Evolutionary conservation across 352 stramenopile species (phyloP), one percentile per base, ranked within the genome.

Genomic region (Phytophthora rubi): DNA sequence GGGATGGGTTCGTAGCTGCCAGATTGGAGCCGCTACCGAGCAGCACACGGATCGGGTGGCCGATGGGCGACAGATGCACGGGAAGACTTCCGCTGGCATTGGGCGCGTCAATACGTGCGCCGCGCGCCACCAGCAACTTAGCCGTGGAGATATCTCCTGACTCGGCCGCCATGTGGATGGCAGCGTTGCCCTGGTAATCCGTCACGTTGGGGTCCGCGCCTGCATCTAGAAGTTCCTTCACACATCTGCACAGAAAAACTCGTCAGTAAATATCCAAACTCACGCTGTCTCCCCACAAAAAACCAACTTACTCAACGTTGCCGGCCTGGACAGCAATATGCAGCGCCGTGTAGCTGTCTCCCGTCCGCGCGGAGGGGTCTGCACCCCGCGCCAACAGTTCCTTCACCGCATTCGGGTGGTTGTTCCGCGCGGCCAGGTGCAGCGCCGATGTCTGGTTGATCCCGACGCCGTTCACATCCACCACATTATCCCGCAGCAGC

Each of bases 381-480:
- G 88, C 88, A 8, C 86, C 86, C 54, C 87, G 80, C 15, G 84
- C 76, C 7, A 94, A 66, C 35, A 96, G 64, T 56, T 94, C 86
- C 57, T 90, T 88, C 1, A 94, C 86, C 7, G 82, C 83, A 55
- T 92, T 89, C 33, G 85, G 51, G 69, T 94, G 86, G 62, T 93
- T 90, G 70, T 92, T 94, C 9, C 83, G 80, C 23, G 85, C 82
- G 0, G 88, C 86, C 35, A 94, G 55, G 60, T 96, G 88, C 54
- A 96, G 67, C 55, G 88, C 88, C 18, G 87, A 93, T 18, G 84
- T 91, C 72, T 96, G 88, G 67, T 96, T 94, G 67, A 96, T 92
- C 8, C 88, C 88, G 4, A 93, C 87, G 32, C 88, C 88, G 61
- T 96, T 96, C 56, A 96, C 86, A 60, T 96, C 88, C 39, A 96